A percentile compares a stretch with the other conserved stretches of the same genome.
phyloP scores from a whole-genome alignment of 257 asterid genomes.

The Solanum lycopersicoides region DNA sequence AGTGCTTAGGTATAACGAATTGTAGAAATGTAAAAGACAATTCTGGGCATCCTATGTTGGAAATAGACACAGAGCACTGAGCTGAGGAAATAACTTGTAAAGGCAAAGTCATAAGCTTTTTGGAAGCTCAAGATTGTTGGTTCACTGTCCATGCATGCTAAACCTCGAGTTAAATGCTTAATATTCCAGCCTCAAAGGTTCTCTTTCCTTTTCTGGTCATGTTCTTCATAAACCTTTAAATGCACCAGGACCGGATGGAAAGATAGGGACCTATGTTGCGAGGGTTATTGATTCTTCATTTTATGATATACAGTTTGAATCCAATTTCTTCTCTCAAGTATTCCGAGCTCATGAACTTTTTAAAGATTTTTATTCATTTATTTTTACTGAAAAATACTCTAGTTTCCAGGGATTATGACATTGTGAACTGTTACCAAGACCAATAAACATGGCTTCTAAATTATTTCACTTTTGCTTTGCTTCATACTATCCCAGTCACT shows the following conservation, averaged over 20 bases:
- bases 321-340: not conserved
- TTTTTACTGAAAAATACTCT: not conserved
- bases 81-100: not conserved
- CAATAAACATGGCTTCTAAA: not conserved
- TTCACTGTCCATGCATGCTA: not conserved
- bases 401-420: not conserved
- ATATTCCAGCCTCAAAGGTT: not conserved
- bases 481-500: not conserved
- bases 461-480: not conserved
- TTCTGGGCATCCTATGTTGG: not conserved
- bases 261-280: not conserved
- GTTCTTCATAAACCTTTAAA: not conserved
- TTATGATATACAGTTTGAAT: not conserved
- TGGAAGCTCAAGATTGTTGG: not conserved
- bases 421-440: not conserved
- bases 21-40: not conserved
- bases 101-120: not conserved
- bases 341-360: not conserved
- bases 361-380: not conserved
- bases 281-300: not conserved
- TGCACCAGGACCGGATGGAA: not conserved
- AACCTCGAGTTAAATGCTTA: not conserved
- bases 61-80: not conserved
- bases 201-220: not conserved
- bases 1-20: not conserved